Evolutionary conservation across 345 rosid species (phyloP), one percentile per base, ranked within the genome.

Genomic region (Citrus hindsii): DNA sequence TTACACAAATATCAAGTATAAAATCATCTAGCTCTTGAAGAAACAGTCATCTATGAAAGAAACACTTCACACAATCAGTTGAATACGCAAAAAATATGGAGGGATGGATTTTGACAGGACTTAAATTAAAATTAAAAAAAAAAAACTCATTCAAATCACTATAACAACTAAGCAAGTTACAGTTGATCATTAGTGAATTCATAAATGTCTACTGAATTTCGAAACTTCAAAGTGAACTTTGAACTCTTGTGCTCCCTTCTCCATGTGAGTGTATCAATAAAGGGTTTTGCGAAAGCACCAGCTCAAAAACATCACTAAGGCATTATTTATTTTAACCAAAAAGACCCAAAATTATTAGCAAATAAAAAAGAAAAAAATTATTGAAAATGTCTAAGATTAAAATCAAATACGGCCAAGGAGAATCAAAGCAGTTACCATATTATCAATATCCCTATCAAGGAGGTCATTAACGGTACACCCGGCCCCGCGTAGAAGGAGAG

Each of bases 381-480:
- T 5, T 53, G 22, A 53, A 7, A 5, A 53, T 53, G 56, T 53
- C 56, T 0, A 53, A 5, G 22, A 18, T 53, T 16, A 53, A 53
- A 51, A 53, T 53, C 22, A 18, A 16, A 53, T 18, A 5, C 56
- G 6, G 7, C 0, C 1, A 46, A 7, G 32, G 32, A 73, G 32
- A 9, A n/a, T 58, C 30, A 70, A 7, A 67, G 51, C 19, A 77
- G 61, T 72, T 80, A 93, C 98, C 97, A 80, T 84, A 25, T 89
- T 87, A 79, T 96, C 99, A 66, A 96, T 96, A 87, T 94, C 94
- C 68, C 88, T 90, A 82, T 95, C 98, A 78, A 95, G 91, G 64
- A 93, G 95, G 83, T 95, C 99, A 84, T 95, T 95, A 58, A 95
- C 19, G 62, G 99, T 94, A 79, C 98, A 95, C 35, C 97, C 99